A percentile compares a stretch with the other conserved stretches of the same genome.
phyloP scores from a whole-genome alignment of 768 basidiomycete genomes.

The Collybiopsis confluens region DNA sequence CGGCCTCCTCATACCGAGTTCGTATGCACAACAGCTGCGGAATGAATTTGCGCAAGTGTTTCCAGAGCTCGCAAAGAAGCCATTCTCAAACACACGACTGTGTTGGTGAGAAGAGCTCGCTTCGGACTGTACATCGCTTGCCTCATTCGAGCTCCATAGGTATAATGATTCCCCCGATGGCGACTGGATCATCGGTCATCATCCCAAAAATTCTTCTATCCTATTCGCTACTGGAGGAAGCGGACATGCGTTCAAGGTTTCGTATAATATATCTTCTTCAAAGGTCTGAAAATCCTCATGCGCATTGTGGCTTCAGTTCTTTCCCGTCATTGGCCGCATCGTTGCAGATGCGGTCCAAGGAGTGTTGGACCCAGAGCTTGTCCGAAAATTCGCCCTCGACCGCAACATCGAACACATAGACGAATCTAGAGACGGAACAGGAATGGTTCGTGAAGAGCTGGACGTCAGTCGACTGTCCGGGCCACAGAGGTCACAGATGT shows the following conservation, averaged over 20 bases:
- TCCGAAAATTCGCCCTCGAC: conserved; percentile 59
- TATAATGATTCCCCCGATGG: conserved; percentile 86
- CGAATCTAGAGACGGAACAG: conserved; percentile 25
- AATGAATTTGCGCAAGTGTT: conserved; percentile 52
- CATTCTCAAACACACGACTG: conserved; percentile 69
- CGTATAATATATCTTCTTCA: neutral
- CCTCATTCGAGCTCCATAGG: conserved; percentile 38
- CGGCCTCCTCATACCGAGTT: conserved; percentile 65
- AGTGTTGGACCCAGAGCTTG: conserved; percentile 47
- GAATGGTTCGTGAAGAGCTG: conserved; percentile 29
- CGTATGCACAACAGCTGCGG: conserved; percentile 47
- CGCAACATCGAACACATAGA: conserved; percentile 34
- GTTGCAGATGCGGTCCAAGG: conserved; percentile 71
- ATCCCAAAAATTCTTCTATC: conserved; percentile 52
- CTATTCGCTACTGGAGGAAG: conserved; percentile 85
- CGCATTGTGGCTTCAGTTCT: conserved; percentile 51
- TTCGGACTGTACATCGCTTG: neutral
- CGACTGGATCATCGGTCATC: conserved; percentile 84
- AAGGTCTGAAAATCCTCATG: too few relatives aligned
- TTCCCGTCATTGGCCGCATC: conserved; percentile 78
- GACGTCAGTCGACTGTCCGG: conserved; percentile 46
- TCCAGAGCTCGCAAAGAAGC: conserved; percentile 72
- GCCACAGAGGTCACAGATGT: neutral
- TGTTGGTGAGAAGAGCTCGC: conserved; percentile 66
- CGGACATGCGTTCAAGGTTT: conserved; percentile 87